Evolutionary conservation across 805 yeast genomes (phyloP), one percentile per base, ranked within the genome.

Genomic region (Dipodascopsis uninucleata): DNA sequence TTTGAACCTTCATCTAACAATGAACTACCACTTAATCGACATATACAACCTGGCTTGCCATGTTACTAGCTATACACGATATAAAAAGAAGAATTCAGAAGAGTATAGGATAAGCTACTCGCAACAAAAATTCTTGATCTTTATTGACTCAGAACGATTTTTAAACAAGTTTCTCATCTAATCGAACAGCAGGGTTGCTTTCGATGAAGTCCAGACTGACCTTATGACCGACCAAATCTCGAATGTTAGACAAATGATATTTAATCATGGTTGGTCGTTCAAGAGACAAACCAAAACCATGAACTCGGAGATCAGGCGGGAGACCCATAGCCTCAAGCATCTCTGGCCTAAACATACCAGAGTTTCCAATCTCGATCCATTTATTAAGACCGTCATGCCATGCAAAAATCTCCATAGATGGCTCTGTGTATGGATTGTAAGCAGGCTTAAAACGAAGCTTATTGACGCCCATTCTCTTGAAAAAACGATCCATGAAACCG

Each of bases 261-360:
- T 90, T 93, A 68, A 93, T 93, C 99, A 93, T 93, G 25, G 99
- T 93, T 54, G 99, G 99, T 72, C 99, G 82, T 71, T 93, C 99
- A 65, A 93, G 76, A 20, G 95, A 84, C 60, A 93, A 75, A 62
- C 99, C 99, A 88, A 95, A 93, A 52, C 99, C 99, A 56, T 88
- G 77, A 9, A 90, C 97, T 66, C 97, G 78, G 72, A 94, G 69
- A 64, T 86, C 84, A 72, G 82, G 82, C 49, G 98, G 98, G 62
- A 93, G 77, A 28, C 99, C 99, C 97, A 93, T 90, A 35, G 96
- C 72, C 71, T 88, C 96, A 65, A 94, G 76, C 99, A 93, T 93
- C 71, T 93, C 99, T 10, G 99, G 98, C 71, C 99, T 82, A 77
- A 93, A 93, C 96, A 93, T 84, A 67, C 99, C 99, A 16, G 97